A percentile compares a stretch with the other conserved stretches of the same genome.
Conservation (phyloP, 495 filamentous ascomycete species). For the Aspergillus bertholletiae region DNA sequence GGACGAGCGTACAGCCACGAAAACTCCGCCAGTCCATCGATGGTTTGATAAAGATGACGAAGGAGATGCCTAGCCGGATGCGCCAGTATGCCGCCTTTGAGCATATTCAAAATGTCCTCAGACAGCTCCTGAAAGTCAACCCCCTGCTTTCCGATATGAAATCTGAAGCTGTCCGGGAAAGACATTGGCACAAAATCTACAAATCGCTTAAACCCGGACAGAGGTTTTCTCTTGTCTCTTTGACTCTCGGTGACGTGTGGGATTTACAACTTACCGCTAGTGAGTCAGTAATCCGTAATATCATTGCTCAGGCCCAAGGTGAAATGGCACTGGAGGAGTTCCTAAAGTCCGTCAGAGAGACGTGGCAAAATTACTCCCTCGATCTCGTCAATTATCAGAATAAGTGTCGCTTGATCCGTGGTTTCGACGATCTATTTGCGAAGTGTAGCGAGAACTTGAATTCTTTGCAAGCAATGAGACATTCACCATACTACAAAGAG, state of each 20-base stretch:
- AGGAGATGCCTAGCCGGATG: constrained; percentile 99
- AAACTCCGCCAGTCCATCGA: constrained; percentile 89
- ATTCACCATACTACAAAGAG: constrained; percentile 98
- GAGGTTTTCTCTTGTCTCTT: constrained; percentile 85
- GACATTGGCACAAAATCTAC: constrained; percentile 97
- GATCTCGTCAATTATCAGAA: constrained; percentile 97
- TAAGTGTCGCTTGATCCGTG: constrained; percentile 93
- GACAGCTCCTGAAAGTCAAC: constrained; percentile 85
- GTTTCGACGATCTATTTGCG: constrained; percentile 97
- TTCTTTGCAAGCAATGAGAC: constrained; percentile 96
- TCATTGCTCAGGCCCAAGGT: constrained; percentile 92
- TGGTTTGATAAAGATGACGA: constrained; percentile 92
- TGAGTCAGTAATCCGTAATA: constrained; percentile 81
- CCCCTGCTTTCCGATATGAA: constrained; percentile 84
- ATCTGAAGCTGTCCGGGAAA: constrained; percentile 91
- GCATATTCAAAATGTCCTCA: constrained; percentile 90
- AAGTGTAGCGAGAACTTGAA: constrained; percentile 98
- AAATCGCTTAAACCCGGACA: constrained; percentile 88
- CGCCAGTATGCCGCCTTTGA: constrained; percentile 98
- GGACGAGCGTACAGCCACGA: constrained; percentile 88
- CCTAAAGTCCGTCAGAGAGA: constrained; percentile 92
- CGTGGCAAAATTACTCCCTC: constrained; percentile 90
- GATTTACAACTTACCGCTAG: constrained; percentile 85
- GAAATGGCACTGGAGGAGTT: constrained; percentile 99
- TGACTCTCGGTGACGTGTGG: constrained; percentile 97